Evolutionary conservation across 306 rosid genomes (phyloP).

Genomic region (Cucumis hystrix): DNA sequence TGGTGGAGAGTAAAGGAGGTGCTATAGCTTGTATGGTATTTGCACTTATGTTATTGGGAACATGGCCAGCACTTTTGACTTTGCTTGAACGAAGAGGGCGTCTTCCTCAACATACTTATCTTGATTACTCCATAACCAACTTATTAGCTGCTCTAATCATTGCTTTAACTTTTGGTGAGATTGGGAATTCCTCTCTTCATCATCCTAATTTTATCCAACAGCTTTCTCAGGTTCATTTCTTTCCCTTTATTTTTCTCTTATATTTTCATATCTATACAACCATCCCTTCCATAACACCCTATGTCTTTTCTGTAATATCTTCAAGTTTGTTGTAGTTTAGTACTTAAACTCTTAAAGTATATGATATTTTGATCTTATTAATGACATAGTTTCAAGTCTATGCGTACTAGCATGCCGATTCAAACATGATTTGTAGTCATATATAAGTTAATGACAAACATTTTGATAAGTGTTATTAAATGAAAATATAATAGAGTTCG

Average conservation of each 20-base stretch:
- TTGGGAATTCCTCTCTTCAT: neutral
- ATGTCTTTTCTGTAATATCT: too few relatives aligned
- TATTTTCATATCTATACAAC: neutral
- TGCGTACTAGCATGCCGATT: neutral
- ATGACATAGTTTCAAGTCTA: too few relatives aligned
- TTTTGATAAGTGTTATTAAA: neutral
- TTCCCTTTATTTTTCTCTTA: neutral
- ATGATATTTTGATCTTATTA: neutral
- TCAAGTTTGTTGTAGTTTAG: too few relatives aligned
- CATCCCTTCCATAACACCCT: too few relatives aligned
- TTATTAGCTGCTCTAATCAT: neutral
- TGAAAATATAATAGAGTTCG: too few relatives aligned
- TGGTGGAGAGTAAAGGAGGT: neutral
- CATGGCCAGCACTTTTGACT: neutral
- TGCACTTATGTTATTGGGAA: neutral
- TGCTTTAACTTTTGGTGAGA: neutral
- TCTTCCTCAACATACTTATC: neutral
- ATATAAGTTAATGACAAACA: neutral
- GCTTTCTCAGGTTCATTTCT: neutral
- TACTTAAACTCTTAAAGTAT: neutral
- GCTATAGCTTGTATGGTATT: neutral
- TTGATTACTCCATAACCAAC: constrained; percentile 1
- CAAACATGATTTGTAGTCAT: neutral
- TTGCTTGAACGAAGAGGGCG: neutral
- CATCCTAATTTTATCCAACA: neutral